Conservation (phyloP, 2,329 filamentous ascomycete genomes). For the Geosmithia morbida region DNA sequence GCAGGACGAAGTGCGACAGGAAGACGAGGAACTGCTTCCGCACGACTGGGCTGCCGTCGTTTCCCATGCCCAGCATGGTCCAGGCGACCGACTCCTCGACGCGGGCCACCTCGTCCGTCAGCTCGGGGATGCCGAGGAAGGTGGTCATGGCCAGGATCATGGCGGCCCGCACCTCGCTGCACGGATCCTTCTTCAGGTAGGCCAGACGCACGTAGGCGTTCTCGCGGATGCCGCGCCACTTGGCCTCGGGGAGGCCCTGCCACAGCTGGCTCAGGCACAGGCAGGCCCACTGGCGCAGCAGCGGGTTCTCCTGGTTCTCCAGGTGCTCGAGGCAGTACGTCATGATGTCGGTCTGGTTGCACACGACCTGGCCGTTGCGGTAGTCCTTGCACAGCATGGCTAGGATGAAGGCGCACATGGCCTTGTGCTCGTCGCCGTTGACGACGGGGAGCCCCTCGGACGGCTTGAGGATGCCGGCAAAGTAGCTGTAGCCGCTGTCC, state of each 20-base stretch:
- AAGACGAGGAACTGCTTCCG: slow-evolving; percentile 88
- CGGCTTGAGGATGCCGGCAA: slow-evolving; percentile 82
- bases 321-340: slow-evolving; percentile 75
- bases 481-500: slow-evolving; percentile 95
- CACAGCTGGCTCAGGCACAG: slow-evolving; percentile 91
- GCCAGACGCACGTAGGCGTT: slow-evolving; percentile 72
- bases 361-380: slow-evolving; percentile 80
- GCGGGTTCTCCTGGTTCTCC: slow-evolving; percentile 70
- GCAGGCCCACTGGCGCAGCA: slow-evolving; percentile 90
- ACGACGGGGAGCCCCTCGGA: slow-evolving; percentile 70
- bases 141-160: slow-evolving; percentile 90
- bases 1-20: slow-evolving; percentile 77
- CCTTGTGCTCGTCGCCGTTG: slow-evolving; percentile 86
- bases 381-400: slow-evolving; percentile 96
- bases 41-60: slow-evolving; percentile 88
- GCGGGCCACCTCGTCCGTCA: slow-evolving; percentile 80
- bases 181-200: slow-evolving; percentile 67
- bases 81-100: slow-evolving; percentile 86
- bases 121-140: slow-evolving; percentile 83
- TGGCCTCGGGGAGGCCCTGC: slow-evolving; percentile 81
- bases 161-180: slow-evolving; percentile 83
- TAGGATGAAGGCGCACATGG: slow-evolving; percentile 97
- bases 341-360: slow-evolving; percentile 81
- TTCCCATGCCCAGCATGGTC: slow-evolving; percentile 79
- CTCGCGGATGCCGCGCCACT: slow-evolving; percentile 88